These are phyloP conservation scores for Aegle marmelos DNA, from an alignment of 345 rosid genomes.

Conservation along the genomic window DNA sequence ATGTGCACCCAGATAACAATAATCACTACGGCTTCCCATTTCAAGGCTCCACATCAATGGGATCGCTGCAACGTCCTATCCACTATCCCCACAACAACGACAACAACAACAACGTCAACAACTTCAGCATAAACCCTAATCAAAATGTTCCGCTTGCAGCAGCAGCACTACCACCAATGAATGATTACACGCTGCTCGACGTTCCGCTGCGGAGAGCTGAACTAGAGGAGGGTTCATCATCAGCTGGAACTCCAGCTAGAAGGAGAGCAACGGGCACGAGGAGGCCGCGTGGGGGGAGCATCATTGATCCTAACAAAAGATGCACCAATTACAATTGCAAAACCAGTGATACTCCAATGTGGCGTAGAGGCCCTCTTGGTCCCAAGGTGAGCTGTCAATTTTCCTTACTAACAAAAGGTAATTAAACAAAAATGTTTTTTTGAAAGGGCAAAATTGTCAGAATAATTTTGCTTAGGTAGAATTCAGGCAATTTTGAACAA, in stretches of 20 bases:
- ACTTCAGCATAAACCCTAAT: not conserved
- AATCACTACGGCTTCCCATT: not conserved
- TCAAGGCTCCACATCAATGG: not conserved
- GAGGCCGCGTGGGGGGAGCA: not conserved
- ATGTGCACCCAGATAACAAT: not conserved
- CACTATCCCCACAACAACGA: not conserved
- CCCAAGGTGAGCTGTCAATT: not conserved
- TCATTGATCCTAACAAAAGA: too few relatives aligned
- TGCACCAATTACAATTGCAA: too few relatives aligned
- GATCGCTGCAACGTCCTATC: not conserved
- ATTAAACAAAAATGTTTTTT: too few relatives aligned
- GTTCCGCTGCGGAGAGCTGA: not conserved
- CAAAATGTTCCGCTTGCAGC: not conserved
- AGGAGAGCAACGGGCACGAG: not conserved
- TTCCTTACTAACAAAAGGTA: not conserved
- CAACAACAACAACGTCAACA: not conserved
- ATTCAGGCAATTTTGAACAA: too few relatives aligned
- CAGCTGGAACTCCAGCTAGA: not conserved
- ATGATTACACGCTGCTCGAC: not conserved
- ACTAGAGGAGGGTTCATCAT: not conserved
- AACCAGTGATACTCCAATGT: too few relatives aligned
- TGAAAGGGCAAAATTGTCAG: too few relatives aligned
- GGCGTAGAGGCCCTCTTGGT: conserved; percentile 38
- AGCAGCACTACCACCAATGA: not conserved
- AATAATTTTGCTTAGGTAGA: too few relatives aligned